Conservation (phyloP, 2,329 filamentous ascomycete species). For the Grosmannia huntii region DNA sequence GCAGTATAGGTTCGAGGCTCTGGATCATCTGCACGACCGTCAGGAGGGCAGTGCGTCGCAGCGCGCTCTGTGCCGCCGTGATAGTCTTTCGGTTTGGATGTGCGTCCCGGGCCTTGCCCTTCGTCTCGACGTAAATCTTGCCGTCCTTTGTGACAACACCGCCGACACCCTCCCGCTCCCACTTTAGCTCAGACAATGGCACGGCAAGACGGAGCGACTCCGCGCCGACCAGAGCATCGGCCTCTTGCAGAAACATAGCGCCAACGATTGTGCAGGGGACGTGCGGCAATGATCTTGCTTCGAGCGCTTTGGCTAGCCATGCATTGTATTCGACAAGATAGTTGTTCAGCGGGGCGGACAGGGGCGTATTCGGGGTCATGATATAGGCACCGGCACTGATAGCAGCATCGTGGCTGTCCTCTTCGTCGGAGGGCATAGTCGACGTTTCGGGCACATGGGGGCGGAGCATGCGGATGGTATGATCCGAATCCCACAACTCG, state of each 20-base stretch:
- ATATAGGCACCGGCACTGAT: slow-evolving; percentile 66
- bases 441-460: slow-evolving; percentile 55
- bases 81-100: slow-evolving; percentile 24
- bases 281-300: slow-evolving; percentile 53
- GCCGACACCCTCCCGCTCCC: slow-evolving; percentile 67
- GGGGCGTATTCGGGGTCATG: slow-evolving; percentile 70
- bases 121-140: slow-evolving; percentile 45
- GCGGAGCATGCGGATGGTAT: slow-evolving; percentile 68
- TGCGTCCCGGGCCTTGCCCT: slow-evolving; percentile 19
- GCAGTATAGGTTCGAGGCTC: slow-evolving; percentile 68
- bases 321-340: slow-evolving; percentile 73
- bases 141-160: slow-evolving; percentile 48
- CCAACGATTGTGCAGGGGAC: slow-evolving; percentile 69
- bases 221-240: slow-evolving; percentile 55
- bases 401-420: slow-evolving; percentile 51
- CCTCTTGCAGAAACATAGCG: slow-evolving; percentile 69
- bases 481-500: slow-evolving; percentile 85
- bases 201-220: slow-evolving; percentile 72
- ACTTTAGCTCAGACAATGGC: slow-evolving; percentile 70
- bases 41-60: slow-evolving; percentile 67
- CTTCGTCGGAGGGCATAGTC: slow-evolving; percentile 20
- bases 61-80: slow-evolving; percentile 55
- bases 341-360: slow-evolving; percentile 67
- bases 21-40: slow-evolving; percentile 76
- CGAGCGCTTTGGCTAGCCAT: slow-evolving; percentile 68